A percentile compares a stretch with the other conserved stretches of the same genome.
Conservation (phyloP, 305 asterid species). For the Solanum aculeatissimum region DNA sequence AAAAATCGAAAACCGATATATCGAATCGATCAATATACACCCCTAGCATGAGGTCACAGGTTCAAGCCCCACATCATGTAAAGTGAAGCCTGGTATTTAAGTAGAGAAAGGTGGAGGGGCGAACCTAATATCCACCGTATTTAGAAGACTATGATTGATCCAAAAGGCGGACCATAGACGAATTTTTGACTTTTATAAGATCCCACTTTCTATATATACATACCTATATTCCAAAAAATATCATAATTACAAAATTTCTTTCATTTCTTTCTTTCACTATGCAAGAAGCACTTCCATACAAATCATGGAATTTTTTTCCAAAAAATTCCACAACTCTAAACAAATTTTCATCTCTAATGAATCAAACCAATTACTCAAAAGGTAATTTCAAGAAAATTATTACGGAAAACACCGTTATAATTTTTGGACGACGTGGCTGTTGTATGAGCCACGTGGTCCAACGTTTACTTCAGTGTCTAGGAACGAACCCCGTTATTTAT, state of each 20-base stretch:
- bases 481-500: constrained; percentile 10
- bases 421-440: constrained; percentile 6
- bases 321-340: background rate
- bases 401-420: constrained; percentile 9
- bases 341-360: background rate
- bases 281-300: constrained; percentile 1
- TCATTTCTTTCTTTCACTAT: background rate
- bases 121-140: no score
- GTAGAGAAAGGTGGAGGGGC: no score
- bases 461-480: constrained; percentile 9
- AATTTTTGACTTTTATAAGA: background rate
- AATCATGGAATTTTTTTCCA: background rate
- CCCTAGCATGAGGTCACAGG: no score
- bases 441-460: constrained; percentile 20
- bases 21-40: no score
- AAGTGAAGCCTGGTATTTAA: no score
- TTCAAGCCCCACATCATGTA: no score
- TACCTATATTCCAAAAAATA: background rate
- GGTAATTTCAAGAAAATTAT: constrained; percentile 3
- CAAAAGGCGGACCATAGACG: background rate
- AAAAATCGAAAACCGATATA: no score
- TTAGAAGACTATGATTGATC: background rate
- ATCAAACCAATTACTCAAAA: background rate
- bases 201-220: background rate
- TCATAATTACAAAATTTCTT: background rate